These are phyloP conservation scores for Ceratobasidium sp. DNA, from an alignment of 1,284 basidiomycete species.

Conservation along the genomic window DNA sequence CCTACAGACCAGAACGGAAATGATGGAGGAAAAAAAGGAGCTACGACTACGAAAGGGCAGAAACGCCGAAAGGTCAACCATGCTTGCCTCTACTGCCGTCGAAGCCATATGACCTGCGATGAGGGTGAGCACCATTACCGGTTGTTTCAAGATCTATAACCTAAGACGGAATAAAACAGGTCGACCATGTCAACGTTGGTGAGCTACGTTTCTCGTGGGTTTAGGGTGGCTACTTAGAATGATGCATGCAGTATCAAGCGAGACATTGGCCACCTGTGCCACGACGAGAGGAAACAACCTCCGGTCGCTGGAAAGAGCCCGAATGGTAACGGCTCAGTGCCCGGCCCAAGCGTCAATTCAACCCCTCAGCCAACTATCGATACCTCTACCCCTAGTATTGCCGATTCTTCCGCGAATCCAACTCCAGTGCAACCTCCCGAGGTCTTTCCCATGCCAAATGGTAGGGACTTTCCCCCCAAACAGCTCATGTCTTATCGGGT, in stretches of 20 bases:
- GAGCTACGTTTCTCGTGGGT: conserved; percentile 52
- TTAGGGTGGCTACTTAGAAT: conserved; percentile 9
- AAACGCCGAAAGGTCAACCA: conserved; percentile 86
- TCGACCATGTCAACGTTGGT: conserved; percentile 91
- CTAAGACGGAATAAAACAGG: conserved; percentile 44
- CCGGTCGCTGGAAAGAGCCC: conserved; percentile 56
- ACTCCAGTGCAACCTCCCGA: conserved; percentile 32
- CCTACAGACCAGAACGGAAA: conserved; percentile 10
- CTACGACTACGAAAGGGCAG: conserved; percentile 33
- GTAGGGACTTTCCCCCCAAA: conserved; percentile 30
- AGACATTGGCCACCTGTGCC: conserved; percentile 90
- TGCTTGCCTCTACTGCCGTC: conserved; percentile 92
- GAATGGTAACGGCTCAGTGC: conserved; percentile 31
- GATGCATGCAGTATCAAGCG: conserved; percentile 78
- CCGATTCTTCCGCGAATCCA: conserved; percentile 33
- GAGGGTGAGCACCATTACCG: conserved; percentile 60
- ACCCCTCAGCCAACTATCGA: conserved; percentile 32
- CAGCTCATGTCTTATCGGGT: conserved; percentile 41
- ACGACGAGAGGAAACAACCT: conserved; percentile 77
- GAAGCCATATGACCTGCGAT: conserved; percentile 93
- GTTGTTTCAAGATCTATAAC: background rate
- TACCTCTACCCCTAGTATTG: conserved; percentile 29
- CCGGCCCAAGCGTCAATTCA: conserved; percentile 43
- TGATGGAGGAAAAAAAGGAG: conserved; percentile 28
- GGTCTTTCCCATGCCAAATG: conserved; percentile 10